phyloP scores from a whole-genome alignment of 1,284 basidiomycete genomes.

The Ceratorhiza oryzae-sativae region DNA sequence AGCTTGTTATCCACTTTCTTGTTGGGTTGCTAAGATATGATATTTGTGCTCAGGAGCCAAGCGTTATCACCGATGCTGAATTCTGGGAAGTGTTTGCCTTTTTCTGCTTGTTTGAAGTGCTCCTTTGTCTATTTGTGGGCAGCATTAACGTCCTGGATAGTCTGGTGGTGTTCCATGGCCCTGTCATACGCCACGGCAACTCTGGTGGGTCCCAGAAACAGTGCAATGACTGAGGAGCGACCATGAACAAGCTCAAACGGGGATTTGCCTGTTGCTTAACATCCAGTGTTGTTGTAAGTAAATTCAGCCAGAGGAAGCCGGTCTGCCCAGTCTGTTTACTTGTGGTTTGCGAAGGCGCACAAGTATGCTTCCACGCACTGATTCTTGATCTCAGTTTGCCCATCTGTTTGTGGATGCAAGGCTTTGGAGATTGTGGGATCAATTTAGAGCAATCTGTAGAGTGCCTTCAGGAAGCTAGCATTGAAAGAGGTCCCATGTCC shows the following conservation, averaged over 20 bases:
- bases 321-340: slow-evolving; percentile 39
- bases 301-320: slow-evolving; percentile 28
- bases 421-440: slow-evolving; percentile 46
- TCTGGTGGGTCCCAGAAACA: not conserved
- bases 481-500: slow-evolving; percentile 39
- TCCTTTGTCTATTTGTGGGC: not conserved
- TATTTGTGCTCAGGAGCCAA: not conserved
- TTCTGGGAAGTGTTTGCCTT: not conserved
- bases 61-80: not conserved
- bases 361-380: slow-evolving; percentile 45
- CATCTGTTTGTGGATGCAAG: slow-evolving; percentile 51
- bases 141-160: not conserved
- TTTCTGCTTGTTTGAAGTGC: not conserved
- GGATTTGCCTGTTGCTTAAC: slow-evolving; percentile 1
- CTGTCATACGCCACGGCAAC: not conserved
- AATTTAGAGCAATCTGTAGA: slow-evolving; percentile 41
- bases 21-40: not conserved
- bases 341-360: slow-evolving; percentile 39
- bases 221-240: no score
- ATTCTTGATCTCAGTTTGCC: slow-evolving; percentile 51
- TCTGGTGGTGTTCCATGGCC: not conserved
- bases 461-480: slow-evolving; percentile 43
- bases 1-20: slow-evolving; percentile 28
- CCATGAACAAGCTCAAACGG: not conserved
- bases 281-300: slow-evolving; percentile 30